Evolutionary conservation across 306 rosid genomes (phyloP).

Genomic region (Cyamopsis tetragonoloba): DNA sequence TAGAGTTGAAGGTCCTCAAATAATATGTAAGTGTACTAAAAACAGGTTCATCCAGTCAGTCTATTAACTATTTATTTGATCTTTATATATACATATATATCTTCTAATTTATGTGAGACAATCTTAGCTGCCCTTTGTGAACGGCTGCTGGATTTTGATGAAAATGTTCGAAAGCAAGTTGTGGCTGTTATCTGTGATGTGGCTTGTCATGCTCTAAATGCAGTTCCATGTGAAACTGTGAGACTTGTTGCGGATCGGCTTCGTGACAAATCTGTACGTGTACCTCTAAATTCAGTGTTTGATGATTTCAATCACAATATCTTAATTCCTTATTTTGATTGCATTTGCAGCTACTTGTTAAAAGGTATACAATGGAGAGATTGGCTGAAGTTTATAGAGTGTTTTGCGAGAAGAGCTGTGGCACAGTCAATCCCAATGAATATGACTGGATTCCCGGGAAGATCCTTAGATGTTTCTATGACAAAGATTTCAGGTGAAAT

Average conservation of each 20-base stretch:
- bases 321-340: constrained; percentile 28
- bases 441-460: constrained; percentile 92
- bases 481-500: constrained; percentile 92
- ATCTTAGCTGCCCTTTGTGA: constrained; percentile 86
- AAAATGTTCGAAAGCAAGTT: constrained; percentile 90
- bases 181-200: constrained; percentile 94
- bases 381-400: constrained; percentile 77
- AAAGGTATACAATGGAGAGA: constrained; percentile 91
- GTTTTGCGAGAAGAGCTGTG: constrained; percentile 54
- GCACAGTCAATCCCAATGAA: constrained; percentile 41
- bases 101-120: constrained; percentile 39
- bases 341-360: constrained; percentile 76
- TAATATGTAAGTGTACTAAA: constrained; percentile 58
- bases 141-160: constrained; percentile 93
- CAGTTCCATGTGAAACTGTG: constrained; percentile 72
- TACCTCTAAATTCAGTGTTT: constrained; percentile 5
- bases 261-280: constrained; percentile 93
- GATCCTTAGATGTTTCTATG: constrained; percentile 87
- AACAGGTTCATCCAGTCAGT: neutral
- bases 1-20: constrained; percentile 77
- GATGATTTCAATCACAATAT: constrained; percentile 15
- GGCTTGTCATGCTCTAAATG: constrained; percentile 60
- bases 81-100: neutral
- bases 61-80: neutral
- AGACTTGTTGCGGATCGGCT: constrained; percentile 95